Percentiles rank a stretch among this genome's conserved stretches.
These are phyloP conservation scores for Cercospora beticola DNA, from an alignment of 2,329 filamentous ascomycete species.

Conservation along the genomic window DNA sequence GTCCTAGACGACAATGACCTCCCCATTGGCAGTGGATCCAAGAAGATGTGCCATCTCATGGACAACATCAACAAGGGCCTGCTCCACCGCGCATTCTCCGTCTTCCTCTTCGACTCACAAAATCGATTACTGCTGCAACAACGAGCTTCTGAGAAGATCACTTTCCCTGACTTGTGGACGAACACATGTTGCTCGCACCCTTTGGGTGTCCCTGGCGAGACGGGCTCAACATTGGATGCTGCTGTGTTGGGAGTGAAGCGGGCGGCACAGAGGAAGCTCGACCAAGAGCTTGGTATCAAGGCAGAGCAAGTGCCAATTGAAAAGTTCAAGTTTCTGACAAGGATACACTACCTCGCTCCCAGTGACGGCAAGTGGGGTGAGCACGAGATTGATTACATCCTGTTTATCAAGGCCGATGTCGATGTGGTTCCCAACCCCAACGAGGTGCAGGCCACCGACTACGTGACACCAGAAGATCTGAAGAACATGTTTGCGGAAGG, in stretches of 20 bases:
- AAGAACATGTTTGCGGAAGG: constrained; percentile 83
- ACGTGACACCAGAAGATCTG: constrained; percentile 78
- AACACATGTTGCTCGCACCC: constrained; percentile 99
- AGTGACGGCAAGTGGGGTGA: constrained; percentile 98
- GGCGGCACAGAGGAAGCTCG: constrained; percentile 87
- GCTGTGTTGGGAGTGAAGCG: constrained; percentile 84
- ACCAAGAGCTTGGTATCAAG: constrained; percentile 93
- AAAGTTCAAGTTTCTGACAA: constrained; percentile 87
- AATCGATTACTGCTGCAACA: constrained; percentile 94
- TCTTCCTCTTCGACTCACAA: constrained; percentile 94
- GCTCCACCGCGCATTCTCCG: constrained; percentile 94
- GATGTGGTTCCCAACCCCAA: constrained; percentile 80
- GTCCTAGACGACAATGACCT: constrained; percentile 88
- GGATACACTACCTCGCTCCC: constrained; percentile 97
- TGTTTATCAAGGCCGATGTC: constrained; percentile 95
- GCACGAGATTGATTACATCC: constrained; percentile 98
- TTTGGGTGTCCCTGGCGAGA: constrained; percentile 86
- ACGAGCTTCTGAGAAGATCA: constrained; percentile 94
- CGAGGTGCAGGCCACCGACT: constrained; percentile 82
- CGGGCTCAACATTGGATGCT: constrained; percentile 75
- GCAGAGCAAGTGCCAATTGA: constrained; percentile 84
- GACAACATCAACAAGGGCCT: constrained; percentile 96
- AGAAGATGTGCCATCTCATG: constrained; percentile 99
- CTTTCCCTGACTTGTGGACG: constrained; percentile 99
- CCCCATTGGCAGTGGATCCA: constrained; percentile 93